Conservation (phyloP, 2,329 filamentous ascomycete genomes). For the Ophiostoma sp. region DNA sequence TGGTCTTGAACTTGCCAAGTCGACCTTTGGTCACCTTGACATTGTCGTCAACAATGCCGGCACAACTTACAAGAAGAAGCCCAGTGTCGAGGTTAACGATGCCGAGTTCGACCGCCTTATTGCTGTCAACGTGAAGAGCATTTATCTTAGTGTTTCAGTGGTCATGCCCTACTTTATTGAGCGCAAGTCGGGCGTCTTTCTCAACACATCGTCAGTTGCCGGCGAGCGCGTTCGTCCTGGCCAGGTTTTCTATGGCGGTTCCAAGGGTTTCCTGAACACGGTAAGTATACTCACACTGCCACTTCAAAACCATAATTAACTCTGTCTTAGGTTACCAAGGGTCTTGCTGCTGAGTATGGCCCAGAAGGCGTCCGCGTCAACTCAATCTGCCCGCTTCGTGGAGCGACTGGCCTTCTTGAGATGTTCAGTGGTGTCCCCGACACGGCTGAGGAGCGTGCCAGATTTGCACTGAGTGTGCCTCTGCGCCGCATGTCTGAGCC, state of each 20-base stretch:
- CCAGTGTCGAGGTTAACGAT: not conserved
- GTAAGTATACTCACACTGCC: not conserved
- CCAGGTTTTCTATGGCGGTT: not conserved
- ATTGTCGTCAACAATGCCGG: not conserved
- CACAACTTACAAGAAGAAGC: not conserved
- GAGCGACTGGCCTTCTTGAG: not conserved
- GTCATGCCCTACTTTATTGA: not conserved
- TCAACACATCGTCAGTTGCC: not conserved
- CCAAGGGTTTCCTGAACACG: not conserved
- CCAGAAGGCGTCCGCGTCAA: not conserved
- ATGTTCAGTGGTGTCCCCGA: not conserved
- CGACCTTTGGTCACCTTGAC: not conserved
- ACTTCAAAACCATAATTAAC: not conserved
- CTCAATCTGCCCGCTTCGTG: not conserved
- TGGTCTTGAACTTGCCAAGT: not conserved
- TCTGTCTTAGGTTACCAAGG: not conserved
- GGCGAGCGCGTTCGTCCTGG: not conserved
- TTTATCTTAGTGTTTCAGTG: not conserved
- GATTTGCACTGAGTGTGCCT: not conserved
- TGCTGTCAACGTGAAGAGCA: not conserved
- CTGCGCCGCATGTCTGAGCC: not conserved
- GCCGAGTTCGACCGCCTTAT: not conserved
- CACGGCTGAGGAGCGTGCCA: not conserved
- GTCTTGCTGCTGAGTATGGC: not conserved
- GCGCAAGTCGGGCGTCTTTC: not conserved